These are phyloP conservation scores for Gaeumannomyces sp. DNA, from an alignment of 2,329 filamentous ascomycete genomes.

Conservation along the genomic window DNA sequence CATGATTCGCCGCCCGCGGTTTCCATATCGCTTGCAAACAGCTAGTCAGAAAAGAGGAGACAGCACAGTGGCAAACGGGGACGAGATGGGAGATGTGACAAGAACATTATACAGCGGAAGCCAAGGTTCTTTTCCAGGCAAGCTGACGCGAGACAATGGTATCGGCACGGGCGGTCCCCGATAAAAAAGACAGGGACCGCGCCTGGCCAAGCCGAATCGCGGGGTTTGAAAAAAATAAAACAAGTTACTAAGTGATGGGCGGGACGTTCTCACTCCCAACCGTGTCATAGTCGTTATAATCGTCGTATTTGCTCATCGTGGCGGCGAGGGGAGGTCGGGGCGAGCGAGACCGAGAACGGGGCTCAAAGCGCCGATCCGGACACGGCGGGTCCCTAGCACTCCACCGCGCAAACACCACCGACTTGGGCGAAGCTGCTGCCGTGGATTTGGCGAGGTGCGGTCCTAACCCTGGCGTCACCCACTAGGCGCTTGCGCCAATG, in stretches of 20 bases:
- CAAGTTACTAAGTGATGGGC: not conserved
- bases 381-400: slow-evolving; percentile 7
- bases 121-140: not conserved
- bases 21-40: not conserved
- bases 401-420: slow-evolving; percentile 21
- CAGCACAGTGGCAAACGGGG: not conserved
- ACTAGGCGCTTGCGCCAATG: slow-evolving; percentile 30
- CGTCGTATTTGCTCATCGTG: not conserved
- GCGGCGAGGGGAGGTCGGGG: not conserved
- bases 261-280: not conserved
- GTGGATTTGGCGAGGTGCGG: slow-evolving; percentile 14
- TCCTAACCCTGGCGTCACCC: slow-evolving; percentile 17
- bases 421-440: slow-evolving; percentile 20
- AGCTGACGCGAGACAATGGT: not conserved
- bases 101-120: slow-evolving; percentile 1
- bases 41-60: not conserved
- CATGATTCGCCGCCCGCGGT: too few relatives aligned
- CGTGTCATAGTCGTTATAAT: not conserved
- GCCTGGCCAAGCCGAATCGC: not conserved
- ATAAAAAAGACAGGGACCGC: too few relatives aligned
- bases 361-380: not conserved
- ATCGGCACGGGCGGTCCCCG: not conserved
- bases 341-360: not conserved
- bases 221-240: not conserved
- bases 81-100: not conserved